These are phyloP conservation scores for Solanum rostratum DNA, from an alignment of 257 asterid species.

Conservation along the genomic window DNA sequence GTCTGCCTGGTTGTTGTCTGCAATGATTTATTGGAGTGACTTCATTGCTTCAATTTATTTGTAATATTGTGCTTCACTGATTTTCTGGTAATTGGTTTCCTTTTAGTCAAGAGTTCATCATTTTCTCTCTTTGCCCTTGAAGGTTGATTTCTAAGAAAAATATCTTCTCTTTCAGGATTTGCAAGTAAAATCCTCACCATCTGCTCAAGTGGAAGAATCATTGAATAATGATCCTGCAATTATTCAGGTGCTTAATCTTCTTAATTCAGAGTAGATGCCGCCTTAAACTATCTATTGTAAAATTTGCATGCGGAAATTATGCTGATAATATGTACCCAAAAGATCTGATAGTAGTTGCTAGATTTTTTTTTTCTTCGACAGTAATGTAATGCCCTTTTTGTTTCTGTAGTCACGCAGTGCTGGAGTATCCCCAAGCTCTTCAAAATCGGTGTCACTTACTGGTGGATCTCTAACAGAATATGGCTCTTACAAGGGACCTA, in stretches of 20 bases:
- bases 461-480: conserved; percentile 32
- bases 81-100: background rate
- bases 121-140: background rate
- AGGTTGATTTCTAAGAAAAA: background rate
- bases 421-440: conserved; percentile 26
- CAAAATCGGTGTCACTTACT: conserved; percentile 19
- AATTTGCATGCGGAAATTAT: background rate
- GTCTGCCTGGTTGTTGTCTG: background rate
- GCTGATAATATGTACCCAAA: background rate
- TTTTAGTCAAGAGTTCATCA: background rate
- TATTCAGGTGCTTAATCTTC: conserved; percentile 44
- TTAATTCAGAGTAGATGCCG: background rate
- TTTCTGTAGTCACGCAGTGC: conserved; percentile 34
- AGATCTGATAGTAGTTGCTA: background rate
- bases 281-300: background rate
- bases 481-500: conserved; percentile 22
- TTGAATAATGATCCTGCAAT: conserved; percentile 59
- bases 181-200: conserved; percentile 47
- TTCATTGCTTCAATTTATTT: background rate
- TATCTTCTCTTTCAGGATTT: conserved; percentile 41
- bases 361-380: background rate
- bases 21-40: background rate
- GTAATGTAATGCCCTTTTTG: background rate
- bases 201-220: conserved; percentile 42
- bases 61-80: background rate